Percentiles rank a stretch among this genome's conserved stretches.
phyloP scores from a whole-genome alignment of 345 rosid species.

The Mallotus nudiflorus region DNA sequence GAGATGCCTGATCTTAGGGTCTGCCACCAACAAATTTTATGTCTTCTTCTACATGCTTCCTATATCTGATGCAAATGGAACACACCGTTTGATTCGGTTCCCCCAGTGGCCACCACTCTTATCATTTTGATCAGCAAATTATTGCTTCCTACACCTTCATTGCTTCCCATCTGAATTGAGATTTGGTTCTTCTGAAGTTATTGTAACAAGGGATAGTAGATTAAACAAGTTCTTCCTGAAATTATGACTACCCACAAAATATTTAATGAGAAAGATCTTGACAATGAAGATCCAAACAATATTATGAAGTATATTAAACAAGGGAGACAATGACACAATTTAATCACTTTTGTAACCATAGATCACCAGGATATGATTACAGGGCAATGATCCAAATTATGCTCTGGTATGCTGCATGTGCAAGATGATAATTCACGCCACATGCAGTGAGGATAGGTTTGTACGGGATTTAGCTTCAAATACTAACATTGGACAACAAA shows the following conservation, averaged over 20 bases:
- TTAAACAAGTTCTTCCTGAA: not conserved
- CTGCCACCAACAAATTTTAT: conserved; percentile 11
- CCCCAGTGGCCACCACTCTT: not conserved
- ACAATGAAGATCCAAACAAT: no score
- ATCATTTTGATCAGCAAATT: not conserved
- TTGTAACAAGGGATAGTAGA: not conserved
- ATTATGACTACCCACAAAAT: not conserved
- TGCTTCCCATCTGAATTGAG: not conserved
- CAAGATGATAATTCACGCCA: conserved; percentile 6
- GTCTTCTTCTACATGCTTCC: conserved; percentile 6
- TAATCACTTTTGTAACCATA: not conserved
- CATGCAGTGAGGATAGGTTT: conserved; percentile 3
- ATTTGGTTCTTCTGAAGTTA: conserved; percentile 5
- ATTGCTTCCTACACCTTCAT: conserved; percentile 2
- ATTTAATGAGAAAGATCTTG: no score
- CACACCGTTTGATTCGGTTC: conserved; percentile 14
- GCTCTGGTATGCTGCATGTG: conserved; percentile 4
- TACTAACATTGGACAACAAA: no score
- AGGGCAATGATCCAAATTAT: not conserved
- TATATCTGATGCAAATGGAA: not conserved
- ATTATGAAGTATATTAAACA: no score
- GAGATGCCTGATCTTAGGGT: conserved; percentile 12
- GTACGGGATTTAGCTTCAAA: no score
- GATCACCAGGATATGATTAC: not conserved
- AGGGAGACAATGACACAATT: no score